phyloP scores from a whole-genome alignment of 495 filamentous ascomycete species.

The Neurospora sp. region DNA sequence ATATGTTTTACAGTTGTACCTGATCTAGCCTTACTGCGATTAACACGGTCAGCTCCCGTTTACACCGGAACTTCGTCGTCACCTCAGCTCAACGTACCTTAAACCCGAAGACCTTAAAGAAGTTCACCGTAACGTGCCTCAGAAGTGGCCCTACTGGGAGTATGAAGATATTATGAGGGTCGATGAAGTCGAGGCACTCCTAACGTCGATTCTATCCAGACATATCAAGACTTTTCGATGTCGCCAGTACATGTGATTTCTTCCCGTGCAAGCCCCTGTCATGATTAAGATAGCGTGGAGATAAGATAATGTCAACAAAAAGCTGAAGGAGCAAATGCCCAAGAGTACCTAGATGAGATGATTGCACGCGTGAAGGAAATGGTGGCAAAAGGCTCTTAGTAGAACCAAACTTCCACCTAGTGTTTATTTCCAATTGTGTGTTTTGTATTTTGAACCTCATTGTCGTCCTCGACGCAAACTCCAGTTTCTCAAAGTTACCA shows the following conservation, averaged over 20 bases:
- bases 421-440: background rate
- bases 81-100: background rate
- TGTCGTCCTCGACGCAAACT: background rate
- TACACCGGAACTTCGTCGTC: no score
- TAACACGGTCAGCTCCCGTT: background rate
- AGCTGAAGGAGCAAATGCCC: background rate
- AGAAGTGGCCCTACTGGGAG: background rate
- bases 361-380: background rate
- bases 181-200: background rate
- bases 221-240: background rate
- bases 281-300: background rate
- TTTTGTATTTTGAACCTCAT: no score
- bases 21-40: background rate
- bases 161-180: background rate
- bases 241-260: background rate
- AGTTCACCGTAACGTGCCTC: background rate
- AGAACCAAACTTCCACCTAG: background rate
- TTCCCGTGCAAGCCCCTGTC: background rate
- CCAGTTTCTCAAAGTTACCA: background rate
- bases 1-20: no score
- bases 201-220: background rate
- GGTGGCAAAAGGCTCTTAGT: background rate
- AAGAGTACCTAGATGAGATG: background rate
- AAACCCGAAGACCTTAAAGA: background rate
- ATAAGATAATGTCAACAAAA: background rate